Evolutionary conservation across 805 yeast genomes (phyloP).

Genomic region (Myxozyma geophila): DNA sequence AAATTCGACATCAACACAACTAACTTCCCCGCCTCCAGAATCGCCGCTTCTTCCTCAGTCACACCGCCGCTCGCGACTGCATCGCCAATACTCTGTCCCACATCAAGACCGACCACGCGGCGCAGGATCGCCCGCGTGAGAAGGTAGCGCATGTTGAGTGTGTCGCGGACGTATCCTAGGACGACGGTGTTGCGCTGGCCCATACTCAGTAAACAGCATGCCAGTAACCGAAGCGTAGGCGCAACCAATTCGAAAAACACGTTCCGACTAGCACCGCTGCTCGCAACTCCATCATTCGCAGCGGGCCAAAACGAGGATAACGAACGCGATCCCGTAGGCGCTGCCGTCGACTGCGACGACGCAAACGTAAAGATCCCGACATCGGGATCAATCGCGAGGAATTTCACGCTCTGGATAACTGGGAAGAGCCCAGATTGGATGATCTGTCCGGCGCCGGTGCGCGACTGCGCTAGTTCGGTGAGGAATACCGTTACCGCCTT

Average conservation of each 20-base stretch:
- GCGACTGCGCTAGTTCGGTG: constrained; percentile 73
- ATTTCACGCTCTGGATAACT: constrained; percentile 58
- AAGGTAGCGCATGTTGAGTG: constrained; percentile 18
- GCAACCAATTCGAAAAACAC: constrained; percentile 35
- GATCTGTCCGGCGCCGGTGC: constrained; percentile 75
- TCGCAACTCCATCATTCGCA: not conserved
- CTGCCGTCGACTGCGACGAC: constrained; percentile 13
- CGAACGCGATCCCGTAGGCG: not conserved
- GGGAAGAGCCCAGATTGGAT: constrained; percentile 75
- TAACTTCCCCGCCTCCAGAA: constrained; percentile 25
- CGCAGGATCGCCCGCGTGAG: constrained; percentile 29
- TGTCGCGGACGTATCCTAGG: constrained; percentile 22
- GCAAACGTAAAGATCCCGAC: constrained; percentile 57
- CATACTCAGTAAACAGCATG: constrained; percentile 37
- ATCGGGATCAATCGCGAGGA: constrained; percentile 76
- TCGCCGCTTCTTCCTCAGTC: constrained; percentile 17
- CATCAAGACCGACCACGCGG: constrained; percentile 26
- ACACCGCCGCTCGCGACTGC: not conserved
- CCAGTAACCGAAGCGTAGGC: constrained; percentile 33
- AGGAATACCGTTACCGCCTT: constrained; percentile 72
- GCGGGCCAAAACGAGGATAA: constrained; percentile 24
- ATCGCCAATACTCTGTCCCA: not conserved
- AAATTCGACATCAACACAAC: constrained; percentile 26
- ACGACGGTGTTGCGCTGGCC: constrained; percentile 35
- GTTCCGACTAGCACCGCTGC: constrained; percentile 21